These are phyloP conservation scores for Pichia heedii DNA, from an alignment of 805 yeast species.

Conservation along the genomic window DNA sequence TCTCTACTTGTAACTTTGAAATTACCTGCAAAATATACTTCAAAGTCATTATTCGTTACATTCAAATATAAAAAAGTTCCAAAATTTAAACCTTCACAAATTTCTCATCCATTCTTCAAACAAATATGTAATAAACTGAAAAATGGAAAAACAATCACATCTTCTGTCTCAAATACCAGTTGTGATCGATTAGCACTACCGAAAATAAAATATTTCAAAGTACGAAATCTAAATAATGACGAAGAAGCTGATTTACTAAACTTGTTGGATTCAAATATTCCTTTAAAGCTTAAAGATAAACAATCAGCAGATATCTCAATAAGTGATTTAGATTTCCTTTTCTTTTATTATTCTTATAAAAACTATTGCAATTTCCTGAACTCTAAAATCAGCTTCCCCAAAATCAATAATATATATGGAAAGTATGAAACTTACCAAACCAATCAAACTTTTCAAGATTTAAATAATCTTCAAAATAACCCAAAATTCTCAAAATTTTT, in stretches of 20 bases:
- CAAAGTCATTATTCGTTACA: neutral
- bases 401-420: too few relatives aligned
- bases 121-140: slow-evolving; percentile 1
- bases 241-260: neutral
- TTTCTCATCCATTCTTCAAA: slow-evolving; percentile 11
- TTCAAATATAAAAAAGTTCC: neutral
- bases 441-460: too few relatives aligned
- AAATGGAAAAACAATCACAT: too few relatives aligned
- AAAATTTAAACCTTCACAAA: neutral
- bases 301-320: neutral
- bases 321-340: slow-evolving; percentile 1
- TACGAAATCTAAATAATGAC: neutral
- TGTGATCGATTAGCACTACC: too few relatives aligned
- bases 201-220: slow-evolving; percentile 1
- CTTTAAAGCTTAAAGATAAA: too few relatives aligned
- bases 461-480: too few relatives aligned
- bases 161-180: too few relatives aligned
- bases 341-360: slow-evolving; percentile 4
- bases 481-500: slow-evolving; percentile 9
- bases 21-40: neutral
- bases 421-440: too few relatives aligned
- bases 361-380: too few relatives aligned
- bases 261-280: too few relatives aligned
- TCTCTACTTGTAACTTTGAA: slow-evolving; percentile 3
- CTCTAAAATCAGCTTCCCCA: too few relatives aligned